A percentile compares a stretch with the other conserved stretches of the same genome.
These are phyloP conservation scores for Phytophthora tentaculata DNA, from an alignment of 352 stramenopile genomes.

Conservation along the genomic window DNA sequence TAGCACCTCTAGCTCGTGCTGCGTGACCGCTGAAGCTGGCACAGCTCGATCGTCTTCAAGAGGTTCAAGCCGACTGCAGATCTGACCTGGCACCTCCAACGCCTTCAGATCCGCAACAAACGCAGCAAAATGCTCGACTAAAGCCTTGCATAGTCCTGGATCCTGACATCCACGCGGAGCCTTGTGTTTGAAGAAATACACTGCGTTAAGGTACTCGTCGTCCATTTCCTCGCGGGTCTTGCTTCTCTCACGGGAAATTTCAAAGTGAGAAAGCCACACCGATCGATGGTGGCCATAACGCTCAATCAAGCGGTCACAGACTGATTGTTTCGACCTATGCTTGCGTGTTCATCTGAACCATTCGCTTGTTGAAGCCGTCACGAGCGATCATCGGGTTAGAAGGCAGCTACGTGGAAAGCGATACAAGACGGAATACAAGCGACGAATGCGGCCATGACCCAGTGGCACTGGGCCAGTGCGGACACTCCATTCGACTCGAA, in stretches of 20 bases:
- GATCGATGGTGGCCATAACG: neutral
- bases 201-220: slow-evolving; percentile 10
- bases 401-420: too few relatives aligned
- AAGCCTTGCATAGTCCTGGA: slow-evolving; percentile 14
- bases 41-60: slow-evolving; percentile 21
- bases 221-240: neutral
- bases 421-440: too few relatives aligned
- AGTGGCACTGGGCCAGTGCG: too few relatives aligned
- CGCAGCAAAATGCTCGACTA: slow-evolving; percentile 18
- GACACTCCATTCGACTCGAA: too few relatives aligned
- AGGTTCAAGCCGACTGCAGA: slow-evolving; percentile 6
- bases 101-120: slow-evolving; percentile 23
- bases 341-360: too few relatives aligned
- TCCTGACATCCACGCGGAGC: slow-evolving; percentile 16
- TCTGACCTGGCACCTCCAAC: neutral
- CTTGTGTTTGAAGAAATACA: slow-evolving; percentile 1
- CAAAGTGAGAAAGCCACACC: neutral
- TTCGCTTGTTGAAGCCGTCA: too few relatives aligned
- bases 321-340: neutral
- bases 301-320: neutral
- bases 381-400: too few relatives aligned
- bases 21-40: slow-evolving; percentile 21
- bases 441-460: too few relatives aligned
- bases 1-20: slow-evolving; percentile 26
- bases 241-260: neutral